Base-by-base conservation (phyloP, 2,329 filamentous ascomycete species). In the Cercospora sojina region DNA sequence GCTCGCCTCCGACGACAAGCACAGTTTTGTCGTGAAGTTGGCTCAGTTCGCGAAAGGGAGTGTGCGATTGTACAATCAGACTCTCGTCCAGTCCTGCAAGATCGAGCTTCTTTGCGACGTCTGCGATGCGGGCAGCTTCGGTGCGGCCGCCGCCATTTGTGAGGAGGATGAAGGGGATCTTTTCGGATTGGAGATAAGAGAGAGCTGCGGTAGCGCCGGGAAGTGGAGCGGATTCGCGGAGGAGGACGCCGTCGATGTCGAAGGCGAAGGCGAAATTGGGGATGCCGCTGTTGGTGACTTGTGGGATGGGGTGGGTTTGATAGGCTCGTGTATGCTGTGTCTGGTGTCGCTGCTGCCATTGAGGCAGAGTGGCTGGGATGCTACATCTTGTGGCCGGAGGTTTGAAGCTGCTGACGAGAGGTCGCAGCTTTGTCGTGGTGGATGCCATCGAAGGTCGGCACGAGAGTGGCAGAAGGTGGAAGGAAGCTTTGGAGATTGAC, bases 121-220 rank as follows among this genome's bases (percentile, higher is more conserved):
- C 90, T 7, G 82, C 82, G 31, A 92, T 90, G 18, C 92, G 87
- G 66, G 91, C 88, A 2, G 82, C 82, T 79, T 98, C 94, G 69
- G 88, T 87, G 75, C 90, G 92, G 65, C 95, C 95, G 49, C 95
- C 95, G 72, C 95, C 95, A 79, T 99, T 99, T 66, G 95, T 99
- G 69, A 99, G 84, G 35, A 99, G 87, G 74, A 99, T 94, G 80
- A 96, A 98, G 12, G 93, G 93, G 55, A 97, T 92, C 56, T 86
- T 84, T 74, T 93, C 85, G 56, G 85, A 80, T 72, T 93, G 88
- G 20, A 98, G 88, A 74, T 88, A 90, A 31, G 83, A 81, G 20
- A 99, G 85, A 13, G 93, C 86, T 74, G 91, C 85, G 1, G 87
- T 83, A 1, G 95, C 94, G 32, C 91, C 90, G 1, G 92, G 90